These are phyloP conservation scores for Westerdykella aurantiaca DNA, from an alignment of 2,329 filamentous ascomycete species.

Conservation along the genomic window DNA sequence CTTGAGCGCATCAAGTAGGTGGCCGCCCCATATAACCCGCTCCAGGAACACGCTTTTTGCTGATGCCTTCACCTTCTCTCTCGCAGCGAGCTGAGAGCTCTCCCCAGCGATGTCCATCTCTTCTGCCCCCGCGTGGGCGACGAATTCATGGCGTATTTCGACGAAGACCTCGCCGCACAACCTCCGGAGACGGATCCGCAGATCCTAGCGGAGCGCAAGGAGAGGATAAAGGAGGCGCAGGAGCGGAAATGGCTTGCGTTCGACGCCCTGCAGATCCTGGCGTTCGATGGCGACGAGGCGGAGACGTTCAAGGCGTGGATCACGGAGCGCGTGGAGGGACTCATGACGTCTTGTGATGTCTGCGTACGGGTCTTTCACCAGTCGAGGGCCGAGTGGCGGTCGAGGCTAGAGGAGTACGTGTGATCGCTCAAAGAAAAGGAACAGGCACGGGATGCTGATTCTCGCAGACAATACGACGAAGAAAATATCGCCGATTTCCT, in stretches of 20 bases:
- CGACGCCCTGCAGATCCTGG: constrained; percentile 42
- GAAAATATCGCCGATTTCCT: constrained; percentile 42
- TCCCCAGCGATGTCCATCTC: constrained; percentile 40
- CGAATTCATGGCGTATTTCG: constrained; percentile 38
- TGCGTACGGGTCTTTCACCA: constrained; percentile 47
- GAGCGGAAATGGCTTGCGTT: constrained; percentile 39
- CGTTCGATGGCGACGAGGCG: constrained; percentile 46
- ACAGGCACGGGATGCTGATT: constrained; percentile 8
- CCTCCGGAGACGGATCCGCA: constrained; percentile 25
- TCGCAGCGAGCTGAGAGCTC: constrained; percentile 32
- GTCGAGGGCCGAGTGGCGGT: constrained; percentile 37
- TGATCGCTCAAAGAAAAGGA: neutral
- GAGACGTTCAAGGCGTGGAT: constrained; percentile 39
- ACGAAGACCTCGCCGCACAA: constrained; percentile 40
- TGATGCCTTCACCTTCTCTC: constrained; percentile 12
- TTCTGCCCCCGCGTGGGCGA: constrained; percentile 43
- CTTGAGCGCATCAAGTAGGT: constrained; percentile 32
- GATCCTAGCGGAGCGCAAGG: constrained; percentile 21
- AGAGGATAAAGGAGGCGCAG: constrained; percentile 35
- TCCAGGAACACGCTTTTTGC: constrained; percentile 12
- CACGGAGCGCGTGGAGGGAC: constrained; percentile 33
- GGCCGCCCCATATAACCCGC: neutral
- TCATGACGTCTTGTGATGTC: constrained; percentile 45
- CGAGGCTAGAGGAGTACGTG: constrained; percentile 34
- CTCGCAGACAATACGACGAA: constrained; percentile 31